Base-by-base conservation (phyloP, 495 filamentous ascomycete genomes). In the Hypoxylon trugodes region DNA sequence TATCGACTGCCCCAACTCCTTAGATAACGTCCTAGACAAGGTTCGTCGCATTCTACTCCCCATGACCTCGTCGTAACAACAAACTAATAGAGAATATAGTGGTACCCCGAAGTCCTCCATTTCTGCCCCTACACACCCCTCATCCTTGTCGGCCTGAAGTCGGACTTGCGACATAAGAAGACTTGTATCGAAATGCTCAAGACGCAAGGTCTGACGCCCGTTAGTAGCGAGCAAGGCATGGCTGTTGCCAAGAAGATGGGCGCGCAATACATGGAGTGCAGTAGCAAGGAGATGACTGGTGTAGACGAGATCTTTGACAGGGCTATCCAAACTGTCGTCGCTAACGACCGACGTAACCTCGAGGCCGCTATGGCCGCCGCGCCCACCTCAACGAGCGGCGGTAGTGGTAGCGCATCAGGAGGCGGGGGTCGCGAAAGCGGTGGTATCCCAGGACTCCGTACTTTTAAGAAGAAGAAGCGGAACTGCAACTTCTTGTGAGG, bases 11-110 rank as follows among this genome's bases (percentile, higher is more conserved):
- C 95, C 95, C 13, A 96, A 96, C 71, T 98, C 95, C 6, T 79
- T 98, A 41, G 95, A 98, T 66, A 98, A 98, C 71, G 95, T 98
- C 50, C 89, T 98, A 81, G 95, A 98, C 79, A 98, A 98, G 88
- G 95, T 97, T 74, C 53, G 81, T 70, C 28, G 37, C 54, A 8
- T 32, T 49, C 68, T 35, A 46, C 38, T 36, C 35, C 12, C 21
- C 16, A 9, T 21, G 3, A 47, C 30, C 15, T 33, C 21, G 6
- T 38, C 13, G 3, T 25, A 28, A 33, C 12, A 48, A 5, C 26
- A 16, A 9, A 12, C 69, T 73, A 43, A 71, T 58, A 35, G 21
- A 32, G 9, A 43, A 25, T 16, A 13, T 61, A 98, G 95, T 98
- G 95, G 95, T 98, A 97, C 69, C 95, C 95, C 59, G 95, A 98